These are phyloP conservation scores for Chlorociboria aeruginascens DNA, from an alignment of 495 filamentous ascomycete species.

Conservation along the genomic window DNA sequence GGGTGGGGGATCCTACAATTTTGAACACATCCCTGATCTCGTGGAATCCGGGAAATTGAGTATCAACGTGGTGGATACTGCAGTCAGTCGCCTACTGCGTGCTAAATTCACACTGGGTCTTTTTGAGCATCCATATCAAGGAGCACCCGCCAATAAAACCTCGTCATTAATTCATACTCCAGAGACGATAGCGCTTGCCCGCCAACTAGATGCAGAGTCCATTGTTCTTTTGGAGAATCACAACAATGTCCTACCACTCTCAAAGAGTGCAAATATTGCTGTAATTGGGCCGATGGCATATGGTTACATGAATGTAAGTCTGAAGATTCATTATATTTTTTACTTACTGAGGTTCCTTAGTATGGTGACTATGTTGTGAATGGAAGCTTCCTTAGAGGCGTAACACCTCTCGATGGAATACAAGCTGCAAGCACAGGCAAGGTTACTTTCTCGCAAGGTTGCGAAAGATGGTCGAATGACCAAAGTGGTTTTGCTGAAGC, in stretches of 20 bases:
- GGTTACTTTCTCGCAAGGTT: slow-evolving; percentile 55
- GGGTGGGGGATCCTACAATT: slow-evolving; percentile 62
- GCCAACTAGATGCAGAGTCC: slow-evolving; percentile 49
- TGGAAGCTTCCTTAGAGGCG: slow-evolving; percentile 43
- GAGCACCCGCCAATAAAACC: slow-evolving; percentile 37
- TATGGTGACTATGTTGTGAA: slow-evolving; percentile 61
- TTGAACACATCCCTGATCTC: slow-evolving; percentile 49
- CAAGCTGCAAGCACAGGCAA: slow-evolving; percentile 41
- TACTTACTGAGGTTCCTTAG: slow-evolving; percentile 16
- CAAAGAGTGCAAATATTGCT: slow-evolving; percentile 45
- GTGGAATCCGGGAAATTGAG: slow-evolving; percentile 45
- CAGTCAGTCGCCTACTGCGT: slow-evolving; percentile 46
- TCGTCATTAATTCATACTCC: slow-evolving; percentile 43
- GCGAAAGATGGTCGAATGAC: slow-evolving; percentile 61
- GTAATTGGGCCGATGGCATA: slow-evolving; percentile 68
- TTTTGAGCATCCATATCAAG: slow-evolving; percentile 52
- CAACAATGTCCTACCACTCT: slow-evolving; percentile 43
- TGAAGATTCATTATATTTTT: background rate
- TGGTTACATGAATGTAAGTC: slow-evolving; percentile 53
- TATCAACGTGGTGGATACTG: slow-evolving; percentile 42
- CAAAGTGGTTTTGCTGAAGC: slow-evolving; percentile 51
- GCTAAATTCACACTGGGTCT: slow-evolving; percentile 54
- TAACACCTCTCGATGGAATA: slow-evolving; percentile 57
- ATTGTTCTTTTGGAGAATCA: slow-evolving; percentile 61
- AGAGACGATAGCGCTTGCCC: slow-evolving; percentile 40